A percentile compares a stretch with the other conserved stretches of the same genome.
phyloP scores from a whole-genome alignment of 225 moss, liverwort and hornwort genomes.

The Lunularia cruciata region DNA sequence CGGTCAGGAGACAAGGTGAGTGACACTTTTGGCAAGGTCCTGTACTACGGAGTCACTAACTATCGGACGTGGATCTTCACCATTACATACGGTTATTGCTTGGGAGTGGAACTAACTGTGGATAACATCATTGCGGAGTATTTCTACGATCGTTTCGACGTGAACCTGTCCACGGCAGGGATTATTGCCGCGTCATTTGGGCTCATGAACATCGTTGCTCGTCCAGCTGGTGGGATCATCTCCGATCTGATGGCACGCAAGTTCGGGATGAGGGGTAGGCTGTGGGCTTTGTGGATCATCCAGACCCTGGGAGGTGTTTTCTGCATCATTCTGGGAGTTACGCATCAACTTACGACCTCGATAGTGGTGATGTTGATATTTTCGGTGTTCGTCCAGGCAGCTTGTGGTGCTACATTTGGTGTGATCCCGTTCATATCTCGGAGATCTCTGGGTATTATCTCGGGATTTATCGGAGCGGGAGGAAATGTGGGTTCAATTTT shows the following conservation, averaged over 20 bases:
- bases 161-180: slow-evolving; percentile 59
- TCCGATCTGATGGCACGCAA: slow-evolving; percentile 45
- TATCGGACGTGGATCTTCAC: slow-evolving; percentile 59
- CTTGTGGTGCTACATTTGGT: slow-evolving; percentile 69
- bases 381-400: slow-evolving; percentile 65
- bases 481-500: slow-evolving; percentile 63
- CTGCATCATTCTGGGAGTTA: slow-evolving; percentile 49
- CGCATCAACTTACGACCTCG: slow-evolving; percentile 20
- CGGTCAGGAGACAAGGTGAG: slow-evolving; percentile 41
- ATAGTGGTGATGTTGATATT: slow-evolving; percentile 57
- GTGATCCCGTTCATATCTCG: slow-evolving; percentile 72
- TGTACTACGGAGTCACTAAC: slow-evolving; percentile 52
- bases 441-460: slow-evolving; percentile 60
- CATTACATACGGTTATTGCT: slow-evolving; percentile 61
- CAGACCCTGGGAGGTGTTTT: slow-evolving; percentile 52
- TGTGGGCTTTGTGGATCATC: slow-evolving; percentile 60
- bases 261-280: slow-evolving; percentile 66
- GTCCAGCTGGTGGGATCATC: slow-evolving; percentile 56
- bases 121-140: slow-evolving; percentile 76
- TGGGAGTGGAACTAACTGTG: slow-evolving; percentile 76
- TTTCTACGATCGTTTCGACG: slow-evolving; percentile 63
- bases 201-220: slow-evolving; percentile 61
- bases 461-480: slow-evolving; percentile 63
- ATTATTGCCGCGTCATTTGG: slow-evolving; percentile 56
- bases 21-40: slow-evolving; percentile 57